These are phyloP conservation scores for Przewalskia tangutica DNA, from an alignment of 257 asterid genomes.

Conservation along the genomic window DNA sequence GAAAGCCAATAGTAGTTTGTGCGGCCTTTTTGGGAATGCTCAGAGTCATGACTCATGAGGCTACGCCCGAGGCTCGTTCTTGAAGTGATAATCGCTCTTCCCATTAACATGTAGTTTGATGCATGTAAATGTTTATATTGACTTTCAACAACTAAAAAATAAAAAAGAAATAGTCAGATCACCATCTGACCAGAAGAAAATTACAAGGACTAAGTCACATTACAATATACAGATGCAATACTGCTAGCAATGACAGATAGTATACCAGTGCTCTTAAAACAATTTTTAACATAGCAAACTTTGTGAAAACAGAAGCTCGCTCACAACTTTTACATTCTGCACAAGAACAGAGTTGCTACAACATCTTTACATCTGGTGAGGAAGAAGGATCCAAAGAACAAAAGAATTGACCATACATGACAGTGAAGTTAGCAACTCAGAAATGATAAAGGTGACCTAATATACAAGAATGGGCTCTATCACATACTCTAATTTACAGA, in stretches of 20 bases:
- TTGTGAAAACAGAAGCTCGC: not conserved
- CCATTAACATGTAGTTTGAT: not conserved
- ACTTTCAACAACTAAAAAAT: not conserved
- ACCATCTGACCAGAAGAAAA: not conserved
- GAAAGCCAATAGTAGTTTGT: too few species aligned
- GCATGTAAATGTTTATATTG: not conserved
- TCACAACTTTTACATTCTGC: not conserved
- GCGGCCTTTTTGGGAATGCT: too few species aligned
- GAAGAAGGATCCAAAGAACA: not conserved
- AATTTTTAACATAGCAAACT: not conserved
- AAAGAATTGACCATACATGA: constrained; percentile 7
- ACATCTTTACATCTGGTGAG: constrained; percentile 12
- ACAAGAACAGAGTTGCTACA: not conserved
- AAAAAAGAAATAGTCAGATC: not conserved
- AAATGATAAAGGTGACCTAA: constrained; percentile 13
- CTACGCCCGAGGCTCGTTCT: too few species aligned
- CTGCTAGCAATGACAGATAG: not conserved
- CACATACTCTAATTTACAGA: constrained; percentile 35
- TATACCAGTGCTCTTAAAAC: not conserved
- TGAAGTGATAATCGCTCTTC: too few species aligned
- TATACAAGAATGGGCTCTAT: constrained; percentile 45
- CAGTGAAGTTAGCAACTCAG: constrained; percentile 2
- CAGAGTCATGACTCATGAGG: too few species aligned
- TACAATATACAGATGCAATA: not conserved
- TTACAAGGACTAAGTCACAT: not conserved